Evolutionary conservation across 768 basidiomycete species (phyloP), one percentile per base, ranked within the genome.

Genomic region (Calocera viscosa): DNA sequence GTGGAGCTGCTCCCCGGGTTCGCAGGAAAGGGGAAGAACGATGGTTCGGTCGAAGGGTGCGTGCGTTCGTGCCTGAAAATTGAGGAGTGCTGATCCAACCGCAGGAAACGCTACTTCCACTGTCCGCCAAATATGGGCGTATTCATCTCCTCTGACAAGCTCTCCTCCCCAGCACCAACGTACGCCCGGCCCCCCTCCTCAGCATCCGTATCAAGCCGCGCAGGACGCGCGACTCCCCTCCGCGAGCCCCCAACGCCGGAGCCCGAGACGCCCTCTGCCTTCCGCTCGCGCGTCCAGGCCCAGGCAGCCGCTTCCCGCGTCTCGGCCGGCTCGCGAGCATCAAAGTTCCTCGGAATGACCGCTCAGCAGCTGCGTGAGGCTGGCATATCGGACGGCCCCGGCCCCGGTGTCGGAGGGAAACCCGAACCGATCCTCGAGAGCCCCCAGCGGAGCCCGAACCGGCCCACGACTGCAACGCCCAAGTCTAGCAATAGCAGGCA

Each of bases 21-120:
- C 73, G 76, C 82, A 19, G 94, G 95, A 22, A 90, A 89, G 75
- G 95, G 95, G 0, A 99, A 98, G 79, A 99, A 99, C 72, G 85
- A 97, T 72, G 95, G 95, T 35, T 83, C 85, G 49, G 94, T 95
- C 2, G 82, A 80, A 69, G 91, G 91, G 94, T 96, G 74, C 80
- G 91, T 82, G 24, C 14, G 14, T 38, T 14, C 5, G 33, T 3
- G 14, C 14, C 17, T 1, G 34, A 19, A 26, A n/a, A 17, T 10
- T 14, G 41, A 24, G 49, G n/a, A 41, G 35, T 26, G 24, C 40
- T 40, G 11, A 11, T 40, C 32, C 30, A n/a, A n/a, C n/a, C 30
- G 2, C 71, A 94, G 93, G 43, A 83, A 83, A 53, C 84, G 82
- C 72, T 97, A 99, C 75, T 99, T 99, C 71, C 71, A 78, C 1